These are phyloP conservation scores for Kodamaea restingae DNA, from an alignment of 805 yeast genomes.

Conservation along the genomic window DNA sequence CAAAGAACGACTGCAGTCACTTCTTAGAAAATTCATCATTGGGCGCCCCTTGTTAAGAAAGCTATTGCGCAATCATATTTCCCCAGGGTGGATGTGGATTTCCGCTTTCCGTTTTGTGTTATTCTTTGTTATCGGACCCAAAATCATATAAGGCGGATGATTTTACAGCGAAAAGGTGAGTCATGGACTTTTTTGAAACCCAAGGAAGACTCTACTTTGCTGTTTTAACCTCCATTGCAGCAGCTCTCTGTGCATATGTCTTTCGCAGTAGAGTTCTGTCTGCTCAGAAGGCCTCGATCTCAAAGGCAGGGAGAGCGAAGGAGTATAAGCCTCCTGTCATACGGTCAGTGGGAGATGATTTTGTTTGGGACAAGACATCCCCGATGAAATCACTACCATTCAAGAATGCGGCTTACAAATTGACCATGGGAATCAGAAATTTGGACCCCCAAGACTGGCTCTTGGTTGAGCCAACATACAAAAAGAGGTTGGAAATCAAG, in stretches of 20 bases:
- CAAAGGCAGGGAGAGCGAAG: constrained; percentile 2
- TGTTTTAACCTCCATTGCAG: too few species aligned
- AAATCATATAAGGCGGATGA: not conserved
- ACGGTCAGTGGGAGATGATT: constrained; percentile 18
- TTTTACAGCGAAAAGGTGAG: too few species aligned
- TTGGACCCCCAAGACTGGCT: constrained; percentile 39
- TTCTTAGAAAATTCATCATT: too few species aligned
- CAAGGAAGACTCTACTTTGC: not conserved
- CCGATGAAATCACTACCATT: constrained; percentile 45
- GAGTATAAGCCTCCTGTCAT: constrained; percentile 1
- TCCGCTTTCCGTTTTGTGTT: not conserved
- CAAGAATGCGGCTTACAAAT: constrained; percentile 53
- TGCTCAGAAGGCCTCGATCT: not conserved
- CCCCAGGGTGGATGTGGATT: too few species aligned
- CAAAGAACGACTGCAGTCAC: too few species aligned
- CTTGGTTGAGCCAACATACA: constrained; percentile 35
- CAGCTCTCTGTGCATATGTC: not conserved
- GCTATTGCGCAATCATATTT: too few species aligned
- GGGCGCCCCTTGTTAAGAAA: too few species aligned
- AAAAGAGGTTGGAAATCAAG: constrained; percentile 24
- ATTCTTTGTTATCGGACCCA: not conserved
- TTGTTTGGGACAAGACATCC: constrained; percentile 24
- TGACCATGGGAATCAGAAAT: constrained; percentile 55
- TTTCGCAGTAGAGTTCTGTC: not conserved
- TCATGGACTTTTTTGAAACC: not conserved